Percentiles rank a stretch among this genome's conserved stretches.
Evolutionary conservation across 23 red algal species (phyloP).

Genomic region (Gracilaria vermiculophylla): DNA sequence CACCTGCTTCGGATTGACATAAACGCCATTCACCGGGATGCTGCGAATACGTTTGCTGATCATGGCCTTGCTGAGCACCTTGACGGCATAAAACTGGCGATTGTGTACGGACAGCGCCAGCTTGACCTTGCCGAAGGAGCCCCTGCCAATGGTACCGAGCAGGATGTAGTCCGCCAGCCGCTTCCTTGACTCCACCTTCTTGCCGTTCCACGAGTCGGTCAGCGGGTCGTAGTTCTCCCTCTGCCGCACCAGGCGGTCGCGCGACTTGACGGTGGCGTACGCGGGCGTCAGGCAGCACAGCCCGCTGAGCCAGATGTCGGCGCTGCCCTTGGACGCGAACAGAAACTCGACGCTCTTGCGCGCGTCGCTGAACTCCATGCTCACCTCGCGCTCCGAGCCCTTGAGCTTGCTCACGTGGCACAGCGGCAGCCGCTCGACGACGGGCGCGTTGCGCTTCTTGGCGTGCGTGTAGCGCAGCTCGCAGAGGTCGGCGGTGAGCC

Average conservation of each 20-base stretch:
- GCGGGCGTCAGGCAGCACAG: slow-evolving; percentile 65
- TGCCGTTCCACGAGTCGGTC: slow-evolving; percentile 63
- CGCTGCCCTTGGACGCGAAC: slow-evolving; percentile 27
- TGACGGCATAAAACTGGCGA: slow-evolving; percentile 65
- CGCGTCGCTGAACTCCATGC: slow-evolving; percentile 8
- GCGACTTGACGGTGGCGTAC: slow-evolving; percentile 26
- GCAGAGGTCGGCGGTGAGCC: slow-evolving; percentile 41
- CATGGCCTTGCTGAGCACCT: slow-evolving; percentile 73
- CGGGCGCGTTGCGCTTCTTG: neutral
- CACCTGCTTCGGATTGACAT: neutral
- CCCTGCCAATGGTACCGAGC: slow-evolving; percentile 68
- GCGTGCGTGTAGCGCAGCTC: neutral
- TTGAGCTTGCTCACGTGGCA: slow-evolving; percentile 33
- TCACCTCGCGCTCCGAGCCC: slow-evolving; percentile 45
- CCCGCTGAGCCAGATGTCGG: slow-evolving; percentile 46
- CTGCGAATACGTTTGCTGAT: slow-evolving; percentile 41
- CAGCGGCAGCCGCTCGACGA: neutral
- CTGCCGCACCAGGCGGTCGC: neutral
- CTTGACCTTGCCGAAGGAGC: slow-evolving; percentile 75
- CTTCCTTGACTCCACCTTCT: slow-evolving; percentile 17
- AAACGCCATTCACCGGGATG: slow-evolving; percentile 3
- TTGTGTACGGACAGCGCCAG: slow-evolving; percentile 33
- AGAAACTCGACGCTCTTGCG: slow-evolving; percentile 32
- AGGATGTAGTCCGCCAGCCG: slow-evolving; percentile 50
- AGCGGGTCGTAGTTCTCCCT: slow-evolving; percentile 54